These are phyloP conservation scores for Neurospora sp. DNA, from an alignment of 495 filamentous ascomycete genomes.

Conservation along the genomic window DNA sequence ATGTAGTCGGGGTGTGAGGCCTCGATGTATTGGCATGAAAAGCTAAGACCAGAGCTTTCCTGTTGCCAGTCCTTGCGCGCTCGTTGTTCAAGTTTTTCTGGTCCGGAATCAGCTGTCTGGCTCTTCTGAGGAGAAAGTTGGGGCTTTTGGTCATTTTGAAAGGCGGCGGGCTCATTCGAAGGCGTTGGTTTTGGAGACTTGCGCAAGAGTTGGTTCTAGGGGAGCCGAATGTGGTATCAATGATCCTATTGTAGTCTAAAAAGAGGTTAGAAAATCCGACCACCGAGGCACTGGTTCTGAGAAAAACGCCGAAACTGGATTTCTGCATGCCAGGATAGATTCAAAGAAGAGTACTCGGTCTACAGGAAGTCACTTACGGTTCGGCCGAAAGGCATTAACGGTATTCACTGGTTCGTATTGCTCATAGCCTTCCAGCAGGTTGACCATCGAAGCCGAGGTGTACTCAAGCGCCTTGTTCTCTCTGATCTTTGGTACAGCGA, in stretches of 20 bases:
- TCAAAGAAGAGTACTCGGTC: background rate
- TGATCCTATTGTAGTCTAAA: background rate
- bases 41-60: background rate
- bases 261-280: background rate
- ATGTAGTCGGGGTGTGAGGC: background rate
- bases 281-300: background rate
- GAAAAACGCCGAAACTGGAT: background rate
- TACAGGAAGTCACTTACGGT: background rate
- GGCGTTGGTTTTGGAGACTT: background rate
- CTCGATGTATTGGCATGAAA: background rate
- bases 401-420: background rate
- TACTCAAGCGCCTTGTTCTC: background rate
- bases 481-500: conserved; percentile 22
- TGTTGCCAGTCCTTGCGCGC: background rate
- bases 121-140: background rate
- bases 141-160: background rate
- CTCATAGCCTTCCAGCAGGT: background rate
- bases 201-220: background rate
- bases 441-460: background rate
- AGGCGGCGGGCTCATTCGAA: background rate
- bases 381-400: background rate
- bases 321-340: background rate
- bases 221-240: background rate
- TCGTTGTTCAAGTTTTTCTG: background rate
- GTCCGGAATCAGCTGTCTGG: background rate